Conservation (phyloP, 1,139 yeast species). For the Debaryomycetaceae sp. region DNA sequence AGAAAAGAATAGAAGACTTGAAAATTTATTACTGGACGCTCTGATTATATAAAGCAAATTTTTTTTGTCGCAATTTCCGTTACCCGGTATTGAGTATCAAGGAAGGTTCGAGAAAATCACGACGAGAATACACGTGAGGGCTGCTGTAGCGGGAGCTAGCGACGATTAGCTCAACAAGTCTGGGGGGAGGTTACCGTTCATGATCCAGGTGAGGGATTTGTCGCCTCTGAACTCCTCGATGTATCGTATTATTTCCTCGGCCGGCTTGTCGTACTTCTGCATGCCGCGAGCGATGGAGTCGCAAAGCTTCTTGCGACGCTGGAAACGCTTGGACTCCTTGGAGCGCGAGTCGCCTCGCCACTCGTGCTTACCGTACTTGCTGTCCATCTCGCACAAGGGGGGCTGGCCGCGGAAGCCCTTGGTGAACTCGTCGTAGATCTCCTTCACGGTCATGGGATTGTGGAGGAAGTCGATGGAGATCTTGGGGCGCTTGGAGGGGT, state of each 20-base stretch:
- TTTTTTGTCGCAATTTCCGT: conserved; percentile 7
- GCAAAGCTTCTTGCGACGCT: conserved; percentile 43
- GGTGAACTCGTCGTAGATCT: conserved; percentile 45
- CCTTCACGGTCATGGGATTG: conserved; percentile 45
- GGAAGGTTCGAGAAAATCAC: conserved; percentile 15
- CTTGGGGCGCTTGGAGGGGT: conserved; percentile 29
- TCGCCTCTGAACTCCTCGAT: conserved; percentile 45
- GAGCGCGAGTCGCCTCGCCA: conserved; percentile 50
- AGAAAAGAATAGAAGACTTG: conserved; percentile 5
- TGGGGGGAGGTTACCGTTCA: conserved; percentile 46
- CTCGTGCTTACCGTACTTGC: conserved; percentile 41
- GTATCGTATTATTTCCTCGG: conserved; percentile 41
- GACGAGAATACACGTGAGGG: not conserved
- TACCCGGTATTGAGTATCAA: conserved; percentile 19
- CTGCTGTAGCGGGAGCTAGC: not conserved
- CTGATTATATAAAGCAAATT: conserved; percentile 7
- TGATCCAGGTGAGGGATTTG: conserved; percentile 46
- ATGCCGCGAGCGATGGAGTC: conserved; percentile 45
- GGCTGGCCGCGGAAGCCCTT: conserved; percentile 47
- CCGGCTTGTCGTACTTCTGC: conserved; percentile 37
- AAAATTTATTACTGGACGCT: conserved; percentile 6
- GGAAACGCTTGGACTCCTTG: conserved; percentile 45
- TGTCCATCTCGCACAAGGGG: conserved; percentile 43
- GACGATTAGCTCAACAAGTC: conserved; percentile 19
- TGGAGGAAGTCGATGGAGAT: conserved; percentile 40